Evolutionary conservation across 768 basidiomycete genomes (phyloP).

Genomic region (Leccinellum rugosiceps): DNA sequence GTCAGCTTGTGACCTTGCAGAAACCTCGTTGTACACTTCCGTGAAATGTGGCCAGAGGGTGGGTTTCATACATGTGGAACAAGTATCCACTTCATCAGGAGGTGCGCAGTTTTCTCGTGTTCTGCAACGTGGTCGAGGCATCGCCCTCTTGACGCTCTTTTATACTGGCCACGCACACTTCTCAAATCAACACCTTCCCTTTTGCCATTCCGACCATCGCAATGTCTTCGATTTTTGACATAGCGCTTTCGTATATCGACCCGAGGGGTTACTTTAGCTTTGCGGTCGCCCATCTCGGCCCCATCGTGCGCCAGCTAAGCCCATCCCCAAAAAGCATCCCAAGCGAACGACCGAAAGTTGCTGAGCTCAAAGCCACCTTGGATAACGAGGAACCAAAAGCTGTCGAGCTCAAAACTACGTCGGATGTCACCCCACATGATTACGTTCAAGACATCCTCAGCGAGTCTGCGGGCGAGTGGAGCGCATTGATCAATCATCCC

Average conservation of each 20-base stretch:
- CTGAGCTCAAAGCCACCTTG: background rate
- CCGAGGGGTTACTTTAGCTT: background rate
- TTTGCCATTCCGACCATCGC: background rate
- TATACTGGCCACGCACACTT: background rate
- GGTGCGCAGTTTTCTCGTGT: background rate
- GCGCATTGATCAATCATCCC: background rate
- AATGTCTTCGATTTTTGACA: background rate
- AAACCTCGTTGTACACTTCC: background rate
- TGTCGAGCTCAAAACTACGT: background rate
- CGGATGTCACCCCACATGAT: background rate
- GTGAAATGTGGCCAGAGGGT: background rate
- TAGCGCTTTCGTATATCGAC: background rate
- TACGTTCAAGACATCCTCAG: conserved; percentile 1
- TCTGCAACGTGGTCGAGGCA: background rate
- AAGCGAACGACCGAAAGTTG: background rate
- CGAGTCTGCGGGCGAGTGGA: background rate
- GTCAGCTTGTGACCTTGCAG: background rate
- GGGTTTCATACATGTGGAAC: background rate
- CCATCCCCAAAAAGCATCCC: too few species aligned
- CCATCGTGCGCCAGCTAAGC: background rate
- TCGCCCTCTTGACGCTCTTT: background rate
- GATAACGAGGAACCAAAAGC: background rate
- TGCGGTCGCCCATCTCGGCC: background rate
- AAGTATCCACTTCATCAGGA: background rate
- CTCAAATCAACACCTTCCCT: background rate